These are phyloP conservation scores for Chrysoporthe deuterocubensis DNA, from an alignment of 2,329 filamentous ascomycete genomes.

Conservation along the genomic window DNA sequence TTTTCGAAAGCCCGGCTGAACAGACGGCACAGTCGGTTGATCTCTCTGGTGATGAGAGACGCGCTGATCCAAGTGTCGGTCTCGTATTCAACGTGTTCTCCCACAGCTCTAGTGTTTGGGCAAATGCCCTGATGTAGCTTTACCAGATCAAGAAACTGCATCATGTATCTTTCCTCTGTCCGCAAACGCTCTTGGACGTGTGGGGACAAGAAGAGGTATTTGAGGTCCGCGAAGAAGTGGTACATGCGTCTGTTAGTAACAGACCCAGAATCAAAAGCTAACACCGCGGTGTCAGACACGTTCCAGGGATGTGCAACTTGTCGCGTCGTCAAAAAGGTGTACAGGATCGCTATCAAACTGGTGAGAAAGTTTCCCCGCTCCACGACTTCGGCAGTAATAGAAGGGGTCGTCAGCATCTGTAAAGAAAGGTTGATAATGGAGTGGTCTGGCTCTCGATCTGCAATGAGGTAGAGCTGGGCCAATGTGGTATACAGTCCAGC, in stretches of 20 bases:
- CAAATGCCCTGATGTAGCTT: constrained; percentile 98
- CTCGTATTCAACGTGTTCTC: constrained; percentile 97
- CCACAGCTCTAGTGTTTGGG: constrained; percentile 87
- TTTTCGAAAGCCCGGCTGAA: constrained; percentile 85
- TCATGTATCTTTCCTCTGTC: constrained; percentile 81
- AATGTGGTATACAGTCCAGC: constrained; percentile 92
- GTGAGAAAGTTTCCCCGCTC: constrained; percentile 95
- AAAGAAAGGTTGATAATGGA: constrained; percentile 97
- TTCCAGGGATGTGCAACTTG: constrained; percentile 95
- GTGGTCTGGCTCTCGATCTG: constrained; percentile 94
- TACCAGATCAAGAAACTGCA: constrained; percentile 94
- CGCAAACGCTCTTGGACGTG: constrained; percentile 87
- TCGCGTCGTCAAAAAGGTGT: constrained; percentile 93
- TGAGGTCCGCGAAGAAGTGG: constrained; percentile 94
- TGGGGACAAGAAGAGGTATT: constrained; percentile 85
- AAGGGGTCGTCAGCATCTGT: constrained; percentile 95
- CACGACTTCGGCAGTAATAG: constrained; percentile 94
- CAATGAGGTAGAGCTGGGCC: constrained; percentile 92
- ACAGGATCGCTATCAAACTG: constrained; percentile 92
- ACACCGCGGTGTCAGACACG: constrained; percentile 80
- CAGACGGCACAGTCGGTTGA: constrained; percentile 88
- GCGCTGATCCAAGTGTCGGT: constrained; percentile 98
- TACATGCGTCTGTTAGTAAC: constrained; percentile 96
- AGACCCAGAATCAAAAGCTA: constrained; percentile 92
- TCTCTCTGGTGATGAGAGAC: constrained; percentile 90